phyloP scores from a whole-genome alignment of 2,329 filamentous ascomycete genomes.

The Bimuria novae-zelandiae region DNA sequence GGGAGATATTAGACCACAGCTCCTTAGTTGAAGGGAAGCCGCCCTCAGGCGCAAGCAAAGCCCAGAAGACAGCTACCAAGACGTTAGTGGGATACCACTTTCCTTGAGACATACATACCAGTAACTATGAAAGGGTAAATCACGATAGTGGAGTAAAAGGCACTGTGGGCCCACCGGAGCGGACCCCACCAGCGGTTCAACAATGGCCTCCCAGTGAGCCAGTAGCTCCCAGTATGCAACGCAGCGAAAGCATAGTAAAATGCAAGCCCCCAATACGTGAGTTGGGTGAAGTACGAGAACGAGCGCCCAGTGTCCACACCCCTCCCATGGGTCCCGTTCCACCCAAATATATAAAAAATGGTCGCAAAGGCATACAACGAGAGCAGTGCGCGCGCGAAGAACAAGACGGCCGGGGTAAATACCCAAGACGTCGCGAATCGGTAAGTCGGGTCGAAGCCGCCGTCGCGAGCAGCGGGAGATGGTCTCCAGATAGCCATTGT shows the following conservation, averaged over 20 bases:
- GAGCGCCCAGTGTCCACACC: constrained; percentile 53
- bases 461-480: constrained; percentile 31
- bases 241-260: constrained; percentile 76
- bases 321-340: constrained; percentile 61
- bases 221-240: constrained; percentile 71
- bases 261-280: constrained; percentile 80
- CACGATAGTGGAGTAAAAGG: constrained; percentile 50
- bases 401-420: constrained; percentile 67
- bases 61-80: constrained; percentile 49
- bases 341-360: constrained; percentile 71
- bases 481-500: constrained; percentile 34
- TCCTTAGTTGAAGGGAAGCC: constrained; percentile 42
- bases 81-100: constrained; percentile 14
- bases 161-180: constrained; percentile 46
- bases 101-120: constrained; percentile 35
- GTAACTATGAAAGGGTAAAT: constrained; percentile 52
- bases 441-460: constrained; percentile 54
- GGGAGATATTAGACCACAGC: constrained; percentile 66
- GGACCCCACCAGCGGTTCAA: constrained; percentile 44
- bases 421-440: constrained; percentile 83
- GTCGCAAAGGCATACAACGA: constrained; percentile 71
- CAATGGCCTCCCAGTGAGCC: constrained; percentile 42
- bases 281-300: constrained; percentile 82
- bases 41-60: constrained; percentile 37
- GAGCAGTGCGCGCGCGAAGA: constrained; percentile 57